Percentiles rank a stretch among this genome's conserved stretches.
Evolutionary conservation across 2,329 filamentous ascomycete species (phyloP).

Genomic region (Clonostachys rosea): DNA sequence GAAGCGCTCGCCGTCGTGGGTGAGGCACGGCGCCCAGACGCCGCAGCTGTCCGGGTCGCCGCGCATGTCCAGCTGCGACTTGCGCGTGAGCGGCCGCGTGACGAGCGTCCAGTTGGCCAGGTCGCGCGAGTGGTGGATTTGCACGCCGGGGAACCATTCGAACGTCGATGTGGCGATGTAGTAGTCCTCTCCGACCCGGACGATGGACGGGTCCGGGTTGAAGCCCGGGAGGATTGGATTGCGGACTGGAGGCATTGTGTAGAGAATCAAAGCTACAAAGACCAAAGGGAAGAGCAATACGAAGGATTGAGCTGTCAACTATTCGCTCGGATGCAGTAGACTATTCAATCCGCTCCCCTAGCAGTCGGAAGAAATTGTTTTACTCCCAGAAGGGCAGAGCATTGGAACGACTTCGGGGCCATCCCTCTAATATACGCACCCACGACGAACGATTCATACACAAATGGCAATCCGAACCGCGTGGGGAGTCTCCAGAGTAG

Average conservation of each 20-base stretch:
- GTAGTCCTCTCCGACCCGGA: slow-evolving; percentile 46
- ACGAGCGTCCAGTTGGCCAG: slow-evolving; percentile 47
- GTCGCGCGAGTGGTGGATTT: slow-evolving; percentile 49
- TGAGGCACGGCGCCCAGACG: slow-evolving; percentile 62
- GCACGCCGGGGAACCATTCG: slow-evolving; percentile 50
- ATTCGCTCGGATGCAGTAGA: no score
- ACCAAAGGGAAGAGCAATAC: no score
- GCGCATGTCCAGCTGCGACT: slow-evolving; percentile 49
- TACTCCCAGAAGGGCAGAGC: no score
- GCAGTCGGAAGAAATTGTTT: no score
- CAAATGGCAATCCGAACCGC: no score
- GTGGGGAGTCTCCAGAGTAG: no score
- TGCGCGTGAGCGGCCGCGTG: slow-evolving; percentile 40
- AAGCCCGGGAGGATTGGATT: slow-evolving; percentile 55
- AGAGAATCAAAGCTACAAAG: no score
- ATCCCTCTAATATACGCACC: no score
- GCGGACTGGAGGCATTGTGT: slow-evolving; percentile 37
- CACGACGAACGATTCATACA: no score
- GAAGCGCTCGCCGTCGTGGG: slow-evolving; percentile 54
- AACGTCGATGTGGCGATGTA: slow-evolving; percentile 53
- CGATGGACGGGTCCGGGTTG: slow-evolving; percentile 49
- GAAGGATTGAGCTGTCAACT: no score
- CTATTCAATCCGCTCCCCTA: no score
- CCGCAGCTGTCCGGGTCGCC: slow-evolving; percentile 56
- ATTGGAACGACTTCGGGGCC: no score